Base-by-base conservation (phyloP, 306 rosid genomes). In the Trifolium repens region DNA sequence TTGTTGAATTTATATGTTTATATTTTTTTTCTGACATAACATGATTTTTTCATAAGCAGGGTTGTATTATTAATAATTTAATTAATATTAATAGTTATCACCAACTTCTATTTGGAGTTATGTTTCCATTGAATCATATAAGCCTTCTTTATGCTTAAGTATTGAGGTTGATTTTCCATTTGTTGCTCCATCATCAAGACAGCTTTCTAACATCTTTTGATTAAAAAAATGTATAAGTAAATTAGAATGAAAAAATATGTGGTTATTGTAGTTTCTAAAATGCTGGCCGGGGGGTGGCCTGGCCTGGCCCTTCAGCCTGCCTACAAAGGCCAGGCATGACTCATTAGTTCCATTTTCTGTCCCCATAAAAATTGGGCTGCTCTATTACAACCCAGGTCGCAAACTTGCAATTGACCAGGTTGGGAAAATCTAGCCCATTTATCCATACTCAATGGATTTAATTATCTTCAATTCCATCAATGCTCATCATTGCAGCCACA, bases 1-100 rank as follows among this genome's bases (percentile, higher is more conserved):
- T 24, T 66, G 57, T 69, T 65, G 72, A 58, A 64, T 64, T 46
- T 12, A 42, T 54, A 30, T 47, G 77, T 53, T 84, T 62, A 16
- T 76, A 76, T 80, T 53, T 34, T 76, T 46, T 39, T 79, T 40
- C 76, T 76, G 67, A 42, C 58, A 16, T 71, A 67, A 39, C 57
- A 26, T 9, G 67, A 44, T 60, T 17, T 60, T 59, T 72, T 55
- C 69, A 6, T 60, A 32, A 59, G 65, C 68, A 65, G 14, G 13
- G 3, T 27, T 10, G 49, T 17, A 15, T 53, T 72, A 12, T 42
- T 71, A 71, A 58, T 59, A 66, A 22, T 39, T 50, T 37, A 53
- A 26, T 74, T 43, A 30, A 50, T 73, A 12, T 46, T 77, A 54
- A 71, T 22, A 19, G 9, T 54, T 77, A 54, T 75, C 30, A 15